Conservation (phyloP, 352 stramenopile species). For the Globisporangium perplexum region DNA sequence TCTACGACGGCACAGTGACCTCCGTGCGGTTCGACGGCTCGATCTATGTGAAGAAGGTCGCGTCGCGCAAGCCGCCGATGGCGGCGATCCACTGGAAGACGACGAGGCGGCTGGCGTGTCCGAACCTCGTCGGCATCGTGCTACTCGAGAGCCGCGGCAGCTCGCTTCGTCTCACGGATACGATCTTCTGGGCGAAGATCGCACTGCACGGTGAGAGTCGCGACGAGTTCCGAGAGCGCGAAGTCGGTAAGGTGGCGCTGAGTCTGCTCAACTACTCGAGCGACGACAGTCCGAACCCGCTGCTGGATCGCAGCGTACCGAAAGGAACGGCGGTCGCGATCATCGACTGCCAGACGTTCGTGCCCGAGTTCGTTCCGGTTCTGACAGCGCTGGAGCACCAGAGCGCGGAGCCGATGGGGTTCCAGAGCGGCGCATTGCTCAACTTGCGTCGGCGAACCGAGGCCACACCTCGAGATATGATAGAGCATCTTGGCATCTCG, state of each 20-base stretch:
- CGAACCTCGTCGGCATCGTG: constrained; percentile 82
- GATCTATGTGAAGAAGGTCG: constrained; percentile 52
- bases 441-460: constrained; percentile 36
- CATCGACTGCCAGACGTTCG: constrained; percentile 86
- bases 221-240: constrained; percentile 60
- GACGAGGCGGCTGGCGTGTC: constrained; percentile 65
- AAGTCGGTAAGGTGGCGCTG: constrained; percentile 52
- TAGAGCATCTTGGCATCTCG: not conserved
- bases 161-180: constrained; percentile 37
- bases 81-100: constrained; percentile 73
- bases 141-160: constrained; percentile 40
- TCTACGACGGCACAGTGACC: constrained; percentile 62
- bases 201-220: constrained; percentile 58
- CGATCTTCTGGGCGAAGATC: constrained; percentile 77
- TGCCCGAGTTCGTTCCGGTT: constrained; percentile 84
- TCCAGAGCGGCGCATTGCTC: constrained; percentile 64
- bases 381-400: constrained; percentile 76
- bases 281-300: constrained; percentile 51
- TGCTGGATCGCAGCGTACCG: constrained; percentile 40
- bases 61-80: constrained; percentile 50
- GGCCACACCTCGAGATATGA: not conserved
- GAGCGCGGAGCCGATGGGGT: constrained; percentile 60
- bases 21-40: constrained; percentile 54
- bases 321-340: constrained; percentile 59
- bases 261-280: constrained; percentile 65